phyloP scores from a whole-genome alignment of 768 basidiomycete genomes.

The Kwoniella sp. region DNA sequence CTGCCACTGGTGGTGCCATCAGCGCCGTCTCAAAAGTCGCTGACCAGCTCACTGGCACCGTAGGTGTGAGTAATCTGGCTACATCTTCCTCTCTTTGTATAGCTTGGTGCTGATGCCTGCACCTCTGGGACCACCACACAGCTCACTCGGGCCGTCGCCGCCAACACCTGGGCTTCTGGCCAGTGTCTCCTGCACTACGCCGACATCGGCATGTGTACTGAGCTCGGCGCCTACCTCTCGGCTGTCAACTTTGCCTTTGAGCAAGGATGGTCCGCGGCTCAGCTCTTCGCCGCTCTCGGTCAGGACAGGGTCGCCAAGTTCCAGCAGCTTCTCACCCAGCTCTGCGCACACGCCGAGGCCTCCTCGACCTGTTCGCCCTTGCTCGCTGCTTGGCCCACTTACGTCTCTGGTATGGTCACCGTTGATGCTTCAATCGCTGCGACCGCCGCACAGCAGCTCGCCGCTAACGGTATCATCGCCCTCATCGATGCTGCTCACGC shows the following conservation, averaged over 20 bases:
- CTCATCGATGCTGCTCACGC: constrained; percentile 25
- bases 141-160: constrained; percentile 16
- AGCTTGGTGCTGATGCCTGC: too few species aligned
- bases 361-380: constrained; percentile 20
- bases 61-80: constrained; percentile 16
- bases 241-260: constrained; percentile 28
- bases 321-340: constrained; percentile 6
- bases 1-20: constrained; percentile 24
- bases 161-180: constrained; percentile 24
- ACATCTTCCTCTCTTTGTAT: too few species aligned
- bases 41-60: constrained; percentile 13
- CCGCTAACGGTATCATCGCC: constrained; percentile 21
- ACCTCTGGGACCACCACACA: too few species aligned
- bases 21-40: constrained; percentile 10
- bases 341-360: constrained; percentile 19
- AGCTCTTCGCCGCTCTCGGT: constrained; percentile 32
- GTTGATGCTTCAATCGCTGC: constrained; percentile 8
- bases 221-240: constrained; percentile 28
- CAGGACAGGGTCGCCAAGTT: constrained; percentile 25
- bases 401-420: constrained; percentile 16
- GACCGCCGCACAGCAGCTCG: constrained; percentile 11
- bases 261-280: constrained; percentile 27
- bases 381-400: constrained; percentile 20
- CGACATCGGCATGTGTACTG: constrained; percentile 23
- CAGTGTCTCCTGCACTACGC: constrained; percentile 17